Conservation (phyloP, 768 basidiomycete species). For the Lyophyllum shimeji region DNA sequence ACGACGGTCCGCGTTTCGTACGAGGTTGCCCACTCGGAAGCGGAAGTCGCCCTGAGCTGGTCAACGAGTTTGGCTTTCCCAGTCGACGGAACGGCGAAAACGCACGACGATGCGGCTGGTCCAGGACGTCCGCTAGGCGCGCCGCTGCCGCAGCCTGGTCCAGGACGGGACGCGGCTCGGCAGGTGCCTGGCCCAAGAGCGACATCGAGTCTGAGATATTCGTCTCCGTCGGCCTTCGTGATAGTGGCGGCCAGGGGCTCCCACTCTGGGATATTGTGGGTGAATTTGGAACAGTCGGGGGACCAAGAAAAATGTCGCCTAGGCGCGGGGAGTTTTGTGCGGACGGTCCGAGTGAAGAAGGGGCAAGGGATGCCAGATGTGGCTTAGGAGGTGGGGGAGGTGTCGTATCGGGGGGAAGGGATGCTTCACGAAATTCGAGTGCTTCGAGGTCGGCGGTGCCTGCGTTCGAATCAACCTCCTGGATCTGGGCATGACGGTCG, state of each 20-base stretch:
- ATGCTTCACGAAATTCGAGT: not conserved
- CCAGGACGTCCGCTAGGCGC: not conserved
- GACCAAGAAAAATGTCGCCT: not conserved
- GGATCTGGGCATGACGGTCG: not conserved
- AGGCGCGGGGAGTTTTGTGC: not conserved
- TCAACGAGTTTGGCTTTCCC: not conserved
- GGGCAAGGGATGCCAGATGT: not conserved
- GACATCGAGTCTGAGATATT: not conserved
- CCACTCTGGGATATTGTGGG: not conserved
- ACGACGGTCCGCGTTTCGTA: not conserved
- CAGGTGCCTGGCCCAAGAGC: not conserved
- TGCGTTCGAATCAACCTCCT: constrained; percentile 8
- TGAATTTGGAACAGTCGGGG: not conserved
- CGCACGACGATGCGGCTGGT: not conserved
- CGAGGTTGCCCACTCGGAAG: not conserved
- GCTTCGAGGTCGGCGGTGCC: constrained; percentile 3
- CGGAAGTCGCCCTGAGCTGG: not conserved
- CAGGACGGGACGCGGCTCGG: not conserved
- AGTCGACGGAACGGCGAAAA: not conserved
- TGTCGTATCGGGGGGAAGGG: not conserved
- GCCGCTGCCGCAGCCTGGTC: not conserved
- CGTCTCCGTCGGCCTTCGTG: not conserved
- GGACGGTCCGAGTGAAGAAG: not conserved
- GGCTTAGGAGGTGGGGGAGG: not conserved
- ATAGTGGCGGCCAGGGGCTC: not conserved